Base-by-base conservation (phyloP, 2,329 filamentous ascomycete species). In the Stachybotrys echinatus region DNA sequence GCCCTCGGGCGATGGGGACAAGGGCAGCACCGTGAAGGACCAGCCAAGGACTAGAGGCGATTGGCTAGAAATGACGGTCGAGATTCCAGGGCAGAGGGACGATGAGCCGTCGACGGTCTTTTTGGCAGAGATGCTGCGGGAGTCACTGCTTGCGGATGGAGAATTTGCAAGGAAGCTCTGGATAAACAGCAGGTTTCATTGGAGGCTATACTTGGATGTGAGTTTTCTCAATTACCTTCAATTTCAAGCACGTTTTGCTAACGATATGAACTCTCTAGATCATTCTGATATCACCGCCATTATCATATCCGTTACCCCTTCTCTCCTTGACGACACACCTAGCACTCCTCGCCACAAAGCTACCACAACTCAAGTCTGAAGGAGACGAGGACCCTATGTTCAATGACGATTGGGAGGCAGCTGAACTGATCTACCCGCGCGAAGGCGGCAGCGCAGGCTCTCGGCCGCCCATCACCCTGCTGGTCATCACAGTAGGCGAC, bases 371-470 rank as follows among this genome's bases (percentile, higher is more conserved):
- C 47, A 89, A 89, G 65, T 96, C 92, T 2, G 88, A 95, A 67
- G 82, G 83, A 51, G 92, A 97, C 70, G 94, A 99, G 72, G 94
- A 99, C 60, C 94, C 94, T 12, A 85, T 96, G 65, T 99, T 99
- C 70, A 88, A 96, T 72, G 94, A 99, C 71, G 94, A 99, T 73
- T 99, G 94, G 94, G 89, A 88, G 55, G 88, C 87, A 17, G 85
- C 91, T 1, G 78, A 83, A 18, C 85, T 84, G 50, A 74, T 99
- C 23, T 99, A 95, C 71, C 80, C 84, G 2, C 78, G 77, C 52
- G 64, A 68, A 14, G 61, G 58, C 31, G 61, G 58, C 4, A 54
- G 60, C 20, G 58, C 64, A 18, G 60, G 61, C 0, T 65, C 74
- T 12, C 81, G 85, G 45, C 94, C 94, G 5, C 91, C 94, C 1